Percentiles rank a stretch among this genome's conserved stretches.
Conservation (phyloP, 495 filamentous ascomycete species). For the Chaetomium tenue region DNA sequence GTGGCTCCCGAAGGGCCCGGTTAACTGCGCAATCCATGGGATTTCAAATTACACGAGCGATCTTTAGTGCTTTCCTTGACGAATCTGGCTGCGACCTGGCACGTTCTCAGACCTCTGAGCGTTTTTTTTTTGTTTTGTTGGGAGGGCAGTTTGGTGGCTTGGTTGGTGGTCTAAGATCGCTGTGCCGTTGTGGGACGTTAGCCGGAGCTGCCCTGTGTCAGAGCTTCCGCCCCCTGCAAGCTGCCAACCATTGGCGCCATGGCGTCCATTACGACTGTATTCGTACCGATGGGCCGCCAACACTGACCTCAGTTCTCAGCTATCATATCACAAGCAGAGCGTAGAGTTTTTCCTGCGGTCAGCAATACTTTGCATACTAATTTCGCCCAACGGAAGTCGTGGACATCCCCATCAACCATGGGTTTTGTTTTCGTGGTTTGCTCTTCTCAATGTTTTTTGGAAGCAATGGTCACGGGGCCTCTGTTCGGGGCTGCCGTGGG, state of each 20-base stretch:
- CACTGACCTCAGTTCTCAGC: background rate
- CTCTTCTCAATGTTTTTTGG: background rate
- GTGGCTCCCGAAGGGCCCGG: conserved; percentile 11
- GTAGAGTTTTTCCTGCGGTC: background rate
- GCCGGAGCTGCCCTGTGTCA: background rate
- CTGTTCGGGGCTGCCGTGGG: conserved; percentile 4
- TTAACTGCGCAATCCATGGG: background rate
- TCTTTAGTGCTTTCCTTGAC: background rate
- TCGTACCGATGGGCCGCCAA: background rate
- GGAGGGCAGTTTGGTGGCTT: background rate
- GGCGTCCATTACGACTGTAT: background rate
- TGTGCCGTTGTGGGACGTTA: conserved; percentile 12
- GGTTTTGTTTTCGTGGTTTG: conserved; percentile 2
- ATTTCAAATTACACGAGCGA: conserved; percentile 13
- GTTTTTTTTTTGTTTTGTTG: conserved; percentile 12
- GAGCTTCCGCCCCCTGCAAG: background rate
- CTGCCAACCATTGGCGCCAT: conserved; percentile 1
- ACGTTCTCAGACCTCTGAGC: background rate
- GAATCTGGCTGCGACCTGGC: background rate
- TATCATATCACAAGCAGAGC: too few species aligned
- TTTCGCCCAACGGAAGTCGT: background rate
- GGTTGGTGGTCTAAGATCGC: conserved; percentile 7
- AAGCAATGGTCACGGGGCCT: conserved; percentile 4
- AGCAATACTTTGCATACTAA: background rate
- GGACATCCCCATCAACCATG: background rate